Percentiles rank a stretch among this genome's conserved stretches.
Conservation (phyloP, 169 alveolate species). For the Plasmodium vivax region DNA sequence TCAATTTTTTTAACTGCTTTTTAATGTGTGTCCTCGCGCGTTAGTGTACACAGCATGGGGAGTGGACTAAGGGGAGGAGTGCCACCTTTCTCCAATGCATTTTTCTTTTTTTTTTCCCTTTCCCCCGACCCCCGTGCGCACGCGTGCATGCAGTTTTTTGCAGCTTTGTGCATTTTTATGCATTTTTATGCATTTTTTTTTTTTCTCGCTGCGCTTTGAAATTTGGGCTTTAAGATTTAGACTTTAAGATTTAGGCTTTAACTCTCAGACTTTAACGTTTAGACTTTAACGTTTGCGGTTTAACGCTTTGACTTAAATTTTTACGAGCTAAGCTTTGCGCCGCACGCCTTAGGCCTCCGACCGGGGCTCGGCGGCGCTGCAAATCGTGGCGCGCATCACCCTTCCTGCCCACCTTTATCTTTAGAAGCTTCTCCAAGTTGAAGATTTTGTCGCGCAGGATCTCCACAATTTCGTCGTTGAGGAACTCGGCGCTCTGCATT, state of each 20-base stretch:
- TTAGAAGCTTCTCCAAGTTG: conserved; percentile 43
- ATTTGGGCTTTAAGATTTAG: background rate
- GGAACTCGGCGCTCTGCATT: conserved; percentile 10
- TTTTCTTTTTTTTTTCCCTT: background rate
- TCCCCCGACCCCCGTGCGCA: background rate
- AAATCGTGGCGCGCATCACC: background rate
- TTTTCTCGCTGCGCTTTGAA: background rate
- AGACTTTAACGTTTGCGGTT: too few species aligned
- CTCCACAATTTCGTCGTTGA: conserved; percentile 38
- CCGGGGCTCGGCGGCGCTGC: background rate
- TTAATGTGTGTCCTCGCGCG: background rate
- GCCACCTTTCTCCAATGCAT: background rate
- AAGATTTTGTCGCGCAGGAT: conserved; percentile 34
- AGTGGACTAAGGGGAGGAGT: background rate
- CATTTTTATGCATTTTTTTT: background rate
- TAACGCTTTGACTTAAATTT: background rate
- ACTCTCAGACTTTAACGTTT: background rate
- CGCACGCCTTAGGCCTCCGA: too few species aligned
- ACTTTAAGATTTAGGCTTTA: background rate
- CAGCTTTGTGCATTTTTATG: too few species aligned
- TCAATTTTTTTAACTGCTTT: background rate
- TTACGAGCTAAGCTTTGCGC: background rate
- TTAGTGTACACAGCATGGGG: background rate
- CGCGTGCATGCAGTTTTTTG: background rate
- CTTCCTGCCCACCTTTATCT: conserved; percentile 25